Evolutionary conservation across 1,284 basidiomycete genomes (phyloP), one percentile per base, ranked within the genome.

Genomic region (Malassezia arunalokei): DNA sequence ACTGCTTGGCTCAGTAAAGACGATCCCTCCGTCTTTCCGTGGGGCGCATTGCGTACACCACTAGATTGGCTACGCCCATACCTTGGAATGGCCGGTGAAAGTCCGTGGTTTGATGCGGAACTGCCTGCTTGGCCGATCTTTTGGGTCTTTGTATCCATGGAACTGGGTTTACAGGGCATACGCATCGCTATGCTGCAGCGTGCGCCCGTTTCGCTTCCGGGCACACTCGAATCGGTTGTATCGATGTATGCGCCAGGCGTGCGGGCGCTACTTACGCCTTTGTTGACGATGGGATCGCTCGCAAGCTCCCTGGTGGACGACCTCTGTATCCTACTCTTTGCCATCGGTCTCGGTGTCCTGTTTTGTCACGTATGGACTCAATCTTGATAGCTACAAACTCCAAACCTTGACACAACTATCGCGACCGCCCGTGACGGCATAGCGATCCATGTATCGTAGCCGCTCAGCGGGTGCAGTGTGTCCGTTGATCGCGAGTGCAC

Each of bases 371-470:
- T 39, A 29, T 39, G 44, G 44, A 14, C 44, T 14, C 33, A n/a
- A 3, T 12, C 20, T 8, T n/a, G 11, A 15, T 40, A 40, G 17
- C 40, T 56, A 96, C 75, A 98, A 77, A 41, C 89, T 87, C 92
- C 92, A 98, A 53, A 95, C 83, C 77, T 96, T 96, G 64, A 96
- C 81, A 40, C 80, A 79, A 29, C 85, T 80, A 75, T 98, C 92
- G 50, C 84, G 81, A 47, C 84, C 90, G 40, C 94, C 94, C 27
- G 86, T 86, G 37, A 89, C 84, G 44, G 95, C 79, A 75, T 96
- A 99, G 55, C 85, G 83, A 75, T 98, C 92, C 83, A 96, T 94
- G 75, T 94, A 98, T 49, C 92, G 80, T 62, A 98, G 76, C 59
- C 81, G 80, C 75, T 94, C 87, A n/a, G 83, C 85, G 0, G 91